Evolutionary conservation across 2,329 filamentous ascomycete species (phyloP), one percentile per base, ranked within the genome.

Genomic region (Phialocephala sp.): DNA sequence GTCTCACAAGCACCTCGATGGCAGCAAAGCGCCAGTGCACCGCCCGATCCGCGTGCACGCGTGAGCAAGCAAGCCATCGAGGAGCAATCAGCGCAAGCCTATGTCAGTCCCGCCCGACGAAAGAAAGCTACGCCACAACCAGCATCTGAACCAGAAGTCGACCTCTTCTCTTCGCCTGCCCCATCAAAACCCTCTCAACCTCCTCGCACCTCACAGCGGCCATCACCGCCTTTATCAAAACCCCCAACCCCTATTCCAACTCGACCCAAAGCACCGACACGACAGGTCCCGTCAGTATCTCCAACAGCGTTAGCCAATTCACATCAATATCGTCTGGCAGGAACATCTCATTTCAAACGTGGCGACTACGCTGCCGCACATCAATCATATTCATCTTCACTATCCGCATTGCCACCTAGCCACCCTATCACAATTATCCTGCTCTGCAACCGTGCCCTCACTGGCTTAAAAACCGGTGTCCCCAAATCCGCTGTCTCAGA

Each of bases 281-380:
- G 86, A 60, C 78, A 77, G 18, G 80, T 85, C 39, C 94, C 94
- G 1, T 76, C 84, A 1, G 81, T 96, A 14, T 89, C 91, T 4
- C 80, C 89, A 1, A 84, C 88, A 8, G 89, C 89, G 0, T 82
- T 97, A 20, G 86, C 90, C 69, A 87, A 87, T 4, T 97, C 93
- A 11, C 90, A 90, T n/a, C 85, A 87, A 56, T 87, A 95, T 73
- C 91, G 95, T 15, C 84, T 90, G 57, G 89, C 89, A 69, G 95
- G 94, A 20, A 92, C 93, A 11, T 90, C 91, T 61, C 91, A 96
- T 70, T 98, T 97, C 81, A 98, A 97, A 79, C 88, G 92, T 41
- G 95, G 95, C 39, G 95, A 99, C 77, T 99, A 93, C 77, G 90
- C 92, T 20, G 86, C 91, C 11, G 95, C 95, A 0, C 93, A 97